A percentile compares a stretch with the other conserved stretches of the same genome.
Evolutionary conservation across 108 stramenopile genomes (phyloP).

Genomic region (Thalassiosira profunda): DNA sequence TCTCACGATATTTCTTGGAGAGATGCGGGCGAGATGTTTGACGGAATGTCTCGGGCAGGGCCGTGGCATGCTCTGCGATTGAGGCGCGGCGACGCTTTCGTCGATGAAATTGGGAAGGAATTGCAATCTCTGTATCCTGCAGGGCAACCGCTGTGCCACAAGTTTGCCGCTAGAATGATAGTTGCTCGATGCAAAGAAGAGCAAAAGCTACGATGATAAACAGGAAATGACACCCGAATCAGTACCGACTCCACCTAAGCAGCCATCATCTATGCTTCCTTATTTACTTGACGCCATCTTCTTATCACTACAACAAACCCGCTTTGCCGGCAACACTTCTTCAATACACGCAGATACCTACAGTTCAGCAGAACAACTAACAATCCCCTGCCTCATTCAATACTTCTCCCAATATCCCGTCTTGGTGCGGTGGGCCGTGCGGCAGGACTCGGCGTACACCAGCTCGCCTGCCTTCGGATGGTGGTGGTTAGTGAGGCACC

Average conservation of each 20-base stretch:
- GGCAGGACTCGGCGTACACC: slow-evolving; percentile 16
- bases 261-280: too few species aligned
- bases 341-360: too few species aligned
- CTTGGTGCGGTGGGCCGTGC: not conserved
- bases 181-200: too few species aligned
- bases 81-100: slow-evolving; percentile 12
- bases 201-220: too few species aligned
- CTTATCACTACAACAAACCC: too few species aligned
- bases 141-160: not conserved
- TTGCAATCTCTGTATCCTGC: not conserved
- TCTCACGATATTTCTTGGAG: slow-evolving; percentile 3
- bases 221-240: too few species aligned
- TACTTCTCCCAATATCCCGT: slow-evolving; percentile 19
- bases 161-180: slow-evolving; percentile 11
- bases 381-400: too few species aligned
- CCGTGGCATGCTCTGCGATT: slow-evolving; percentile 20
- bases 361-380: too few species aligned
- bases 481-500: slow-evolving; percentile 13
- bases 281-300: too few species aligned
- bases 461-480: slow-evolving; percentile 15
- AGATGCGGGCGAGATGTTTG: slow-evolving; percentile 13
- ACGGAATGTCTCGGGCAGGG: slow-evolving; percentile 8
- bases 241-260: too few species aligned
- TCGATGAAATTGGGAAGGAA: slow-evolving; percentile 3
- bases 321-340: too few species aligned